phyloP scores from a whole-genome alignment of 345 rosid species.

The Brassica carinata region DNA sequence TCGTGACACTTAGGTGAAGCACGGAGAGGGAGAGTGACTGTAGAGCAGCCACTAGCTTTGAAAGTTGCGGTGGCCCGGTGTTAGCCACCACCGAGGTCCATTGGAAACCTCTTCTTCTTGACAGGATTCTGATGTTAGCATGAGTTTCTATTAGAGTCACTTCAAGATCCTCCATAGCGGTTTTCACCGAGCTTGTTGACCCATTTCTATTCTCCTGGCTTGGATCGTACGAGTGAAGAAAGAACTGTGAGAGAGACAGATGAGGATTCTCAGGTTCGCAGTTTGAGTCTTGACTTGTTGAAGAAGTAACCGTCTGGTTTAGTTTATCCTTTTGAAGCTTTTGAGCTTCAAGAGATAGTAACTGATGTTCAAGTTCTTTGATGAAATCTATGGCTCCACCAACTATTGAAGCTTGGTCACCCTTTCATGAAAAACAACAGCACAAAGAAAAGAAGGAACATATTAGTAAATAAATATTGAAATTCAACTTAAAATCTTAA shows the following conservation, averaged over 20 bases:
- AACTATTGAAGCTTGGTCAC: constrained; percentile 93
- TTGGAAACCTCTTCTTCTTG: constrained; percentile 48
- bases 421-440: constrained; percentile 43
- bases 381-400: constrained; percentile 92
- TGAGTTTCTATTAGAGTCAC: constrained; percentile 83
- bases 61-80: constrained; percentile 46
- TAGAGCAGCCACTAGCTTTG: constrained; percentile 60
- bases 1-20: constrained; percentile 75
- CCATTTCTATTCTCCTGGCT: constrained; percentile 53
- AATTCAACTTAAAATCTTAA: neutral
- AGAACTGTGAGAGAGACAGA: constrained; percentile 54
- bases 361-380: constrained; percentile 78
- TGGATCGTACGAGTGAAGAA: constrained; percentile 55
- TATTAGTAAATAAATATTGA: neutral
- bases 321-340: constrained; percentile 43
- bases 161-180: constrained; percentile 70
- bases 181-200: constrained; percentile 45
- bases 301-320: constrained; percentile 31
- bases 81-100: constrained; percentile 20
- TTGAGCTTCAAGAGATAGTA: constrained; percentile 69
- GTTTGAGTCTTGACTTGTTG: constrained; percentile 35
- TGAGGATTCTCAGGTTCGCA: constrained; percentile 22
- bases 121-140: constrained; percentile 79
- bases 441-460: neutral
- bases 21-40: constrained; percentile 67